A percentile compares a stretch with the other conserved stretches of the same genome.
phyloP scores from a whole-genome alignment of 169 alveolate genomes.

The Cryptosporidium andersoni region DNA sequence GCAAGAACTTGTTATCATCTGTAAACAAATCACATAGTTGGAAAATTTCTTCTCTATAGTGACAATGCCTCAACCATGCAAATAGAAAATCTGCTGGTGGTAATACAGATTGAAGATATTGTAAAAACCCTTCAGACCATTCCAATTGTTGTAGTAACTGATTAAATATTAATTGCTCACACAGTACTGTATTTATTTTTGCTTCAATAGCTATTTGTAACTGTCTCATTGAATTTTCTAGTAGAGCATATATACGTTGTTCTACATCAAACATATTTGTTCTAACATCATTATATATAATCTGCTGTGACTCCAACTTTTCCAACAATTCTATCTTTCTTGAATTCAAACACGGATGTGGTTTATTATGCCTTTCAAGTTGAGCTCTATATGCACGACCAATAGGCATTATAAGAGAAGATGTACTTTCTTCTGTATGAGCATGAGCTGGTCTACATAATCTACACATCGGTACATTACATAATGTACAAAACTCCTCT shows the following conservation, averaged over 20 bases:
- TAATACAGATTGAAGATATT: conserved; percentile 77
- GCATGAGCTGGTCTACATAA: conserved; percentile 82
- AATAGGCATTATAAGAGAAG: conserved; percentile 75
- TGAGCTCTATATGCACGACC: conserved; percentile 78
- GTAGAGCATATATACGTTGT: conserved; percentile 78
- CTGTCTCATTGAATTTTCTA: conserved; percentile 80
- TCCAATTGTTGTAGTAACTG: conserved; percentile 79
- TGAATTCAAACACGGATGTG: conserved; percentile 72
- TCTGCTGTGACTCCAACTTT: conserved; percentile 70
- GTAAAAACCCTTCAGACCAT: conserved; percentile 80
- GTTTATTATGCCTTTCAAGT: conserved; percentile 72
- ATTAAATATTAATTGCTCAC: conserved; percentile 79
- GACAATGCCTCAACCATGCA: conserved; percentile 83
- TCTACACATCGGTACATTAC: conserved; percentile 84
- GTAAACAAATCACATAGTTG: conserved; percentile 59
- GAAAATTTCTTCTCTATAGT: conserved; percentile 73
- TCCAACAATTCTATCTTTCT: conserved; percentile 74
- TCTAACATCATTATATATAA: conserved; percentile 75
- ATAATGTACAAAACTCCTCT: conserved; percentile 80
- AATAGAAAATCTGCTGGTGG: conserved; percentile 85
- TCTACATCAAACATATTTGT: conserved; percentile 79
- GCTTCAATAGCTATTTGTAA: conserved; percentile 79
- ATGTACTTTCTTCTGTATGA: conserved; percentile 75
- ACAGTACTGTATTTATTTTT: conserved; percentile 79
- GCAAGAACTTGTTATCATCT: conserved; percentile 45